Evolutionary conservation across 495 filamentous ascomycete genomes (phyloP).

Genomic region (Astrocystis sublimbata): DNA sequence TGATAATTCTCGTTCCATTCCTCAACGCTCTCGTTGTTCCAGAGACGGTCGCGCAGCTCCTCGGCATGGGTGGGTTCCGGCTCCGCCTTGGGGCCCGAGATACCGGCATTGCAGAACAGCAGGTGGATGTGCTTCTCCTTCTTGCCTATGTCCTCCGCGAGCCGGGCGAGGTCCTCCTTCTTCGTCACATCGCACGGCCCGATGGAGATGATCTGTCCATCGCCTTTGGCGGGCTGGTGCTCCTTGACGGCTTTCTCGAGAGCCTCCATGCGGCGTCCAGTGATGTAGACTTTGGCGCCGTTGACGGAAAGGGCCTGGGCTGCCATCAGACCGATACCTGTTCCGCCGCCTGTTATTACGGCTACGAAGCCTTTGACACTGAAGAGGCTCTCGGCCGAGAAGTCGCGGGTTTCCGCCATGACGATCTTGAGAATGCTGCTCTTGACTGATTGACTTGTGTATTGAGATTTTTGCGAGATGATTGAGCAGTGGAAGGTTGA

Average conservation of each 20-base stretch:
- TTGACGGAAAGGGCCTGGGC: slow-evolving; percentile 62
- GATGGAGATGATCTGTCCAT: slow-evolving; percentile 37
- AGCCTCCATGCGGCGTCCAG: slow-evolving; percentile 58
- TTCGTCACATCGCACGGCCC: slow-evolving; percentile 63
- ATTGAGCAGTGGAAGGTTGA: too few relatives aligned
- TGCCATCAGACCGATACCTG: slow-evolving; percentile 63
- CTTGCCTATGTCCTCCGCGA: slow-evolving; percentile 53
- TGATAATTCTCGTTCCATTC: slow-evolving; percentile 56
- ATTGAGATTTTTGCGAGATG: too few relatives aligned
- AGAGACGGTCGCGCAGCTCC: slow-evolving; percentile 47
- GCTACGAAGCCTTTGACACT: slow-evolving; percentile 56
- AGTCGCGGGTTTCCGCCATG: slow-evolving; percentile 36
- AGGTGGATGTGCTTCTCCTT: slow-evolving; percentile 57
- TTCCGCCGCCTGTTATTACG: slow-evolving; percentile 61
- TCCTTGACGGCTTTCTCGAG: slow-evolving; percentile 50
- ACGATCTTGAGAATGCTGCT: background rate
- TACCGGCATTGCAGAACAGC: slow-evolving; percentile 65
- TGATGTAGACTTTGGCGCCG: slow-evolving; percentile 67
- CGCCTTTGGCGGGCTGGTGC: slow-evolving; percentile 32
- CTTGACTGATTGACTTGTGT: background rate
- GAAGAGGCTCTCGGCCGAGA: slow-evolving; percentile 48
- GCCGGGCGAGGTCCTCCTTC: slow-evolving; percentile 56
- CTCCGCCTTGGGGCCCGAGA: slow-evolving; percentile 46
- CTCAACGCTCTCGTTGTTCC: slow-evolving; percentile 41
- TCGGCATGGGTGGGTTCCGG: slow-evolving; percentile 40